phyloP scores from a whole-genome alignment of 257 asterid species.

The Nicotiana undulata region DNA sequence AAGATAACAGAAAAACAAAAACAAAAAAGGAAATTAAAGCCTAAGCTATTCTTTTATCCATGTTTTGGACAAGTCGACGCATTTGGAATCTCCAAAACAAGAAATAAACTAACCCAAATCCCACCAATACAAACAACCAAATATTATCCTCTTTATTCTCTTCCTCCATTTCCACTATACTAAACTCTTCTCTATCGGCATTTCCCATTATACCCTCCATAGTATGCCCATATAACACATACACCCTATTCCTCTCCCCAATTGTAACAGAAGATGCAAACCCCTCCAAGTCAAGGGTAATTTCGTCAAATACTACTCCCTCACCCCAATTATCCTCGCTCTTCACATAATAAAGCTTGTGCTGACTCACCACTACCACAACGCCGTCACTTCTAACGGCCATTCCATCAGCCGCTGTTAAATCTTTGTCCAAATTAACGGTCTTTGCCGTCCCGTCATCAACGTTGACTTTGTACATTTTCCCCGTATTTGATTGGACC shows the following conservation, averaged over 20 bases:
- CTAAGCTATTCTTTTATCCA: constrained; percentile 69
- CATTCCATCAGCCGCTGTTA: constrained; percentile 61
- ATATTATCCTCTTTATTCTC: constrained; percentile 38
- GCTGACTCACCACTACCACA: constrained; percentile 53
- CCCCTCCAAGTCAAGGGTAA: constrained; percentile 55
- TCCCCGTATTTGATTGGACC: constrained; percentile 71
- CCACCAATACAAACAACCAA: constrained; percentile 67
- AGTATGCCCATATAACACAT: constrained; percentile 67
- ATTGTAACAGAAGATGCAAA: constrained; percentile 58
- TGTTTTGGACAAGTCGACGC: constrained; percentile 42
- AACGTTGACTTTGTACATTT: constrained; percentile 50
- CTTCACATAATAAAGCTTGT: constrained; percentile 45
- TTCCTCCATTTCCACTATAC: constrained; percentile 51
- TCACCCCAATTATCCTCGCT: constrained; percentile 70
- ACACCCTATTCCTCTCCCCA: constrained; percentile 59
- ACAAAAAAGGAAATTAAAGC: not conserved
- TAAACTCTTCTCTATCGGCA: constrained; percentile 43
- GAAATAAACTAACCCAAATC: constrained; percentile 71
- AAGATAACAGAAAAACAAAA: not conserved
- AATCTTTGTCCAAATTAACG: constrained; percentile 40
- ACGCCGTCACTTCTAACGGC: constrained; percentile 68
- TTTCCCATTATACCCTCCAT: constrained; percentile 52
- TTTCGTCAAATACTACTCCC: constrained; percentile 82
- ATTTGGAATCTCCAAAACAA: constrained; percentile 85
- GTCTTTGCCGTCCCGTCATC: constrained; percentile 59